Base-by-base conservation (phyloP, 345 rosid species). In the Corchorus olitorius region DNA sequence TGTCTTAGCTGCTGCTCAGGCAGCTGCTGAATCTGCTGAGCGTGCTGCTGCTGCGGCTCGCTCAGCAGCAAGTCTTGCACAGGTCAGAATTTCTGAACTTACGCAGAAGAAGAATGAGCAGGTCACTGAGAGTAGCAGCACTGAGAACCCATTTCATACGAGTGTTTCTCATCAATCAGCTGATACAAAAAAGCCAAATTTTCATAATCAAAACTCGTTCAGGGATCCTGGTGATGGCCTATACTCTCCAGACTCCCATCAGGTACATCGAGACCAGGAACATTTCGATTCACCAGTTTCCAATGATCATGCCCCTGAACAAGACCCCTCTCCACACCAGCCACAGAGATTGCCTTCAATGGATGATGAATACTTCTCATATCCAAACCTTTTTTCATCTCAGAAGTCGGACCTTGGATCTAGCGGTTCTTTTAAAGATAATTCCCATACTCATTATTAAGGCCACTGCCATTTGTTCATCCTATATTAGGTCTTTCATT, bases 11-110 rank as follows among this genome's bases (percentile, higher is more conserved):
- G 98, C 98, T 65, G 98, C 98, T 73, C 94, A 92, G 68, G 84
- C 94, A 68, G 99, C 99, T 80, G 98, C 97, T 37, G 98, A 93
- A 52, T 70, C 86, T 59, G 99, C 99, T 9, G 99, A 95, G 78
- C 87, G 85, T 77, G 97, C 99, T 5, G 99, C 97, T 64, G 81
- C 92, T 20, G 97, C 93, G 27, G 97, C 99, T 78, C 89, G 97
- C 71, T 82, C 97, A 70, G 99, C 92, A 61, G 99, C 99, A 71
- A 83, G 90, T 83, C 94, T 95, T 77, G 98, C 98, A 56, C 98
- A 93, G 82, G 81, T 91, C 63, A 89, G 93, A 85, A 93, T 93
- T 77, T 69, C 79, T 20, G 97, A 87, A 81, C 87, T 93, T 61
- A 83, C 92, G 41, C 89, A 76, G 89, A 89, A 81, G 77, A 90